Base-by-base conservation (phyloP, 2,329 filamentous ascomycete genomes). In the Piedraia hortae region DNA sequence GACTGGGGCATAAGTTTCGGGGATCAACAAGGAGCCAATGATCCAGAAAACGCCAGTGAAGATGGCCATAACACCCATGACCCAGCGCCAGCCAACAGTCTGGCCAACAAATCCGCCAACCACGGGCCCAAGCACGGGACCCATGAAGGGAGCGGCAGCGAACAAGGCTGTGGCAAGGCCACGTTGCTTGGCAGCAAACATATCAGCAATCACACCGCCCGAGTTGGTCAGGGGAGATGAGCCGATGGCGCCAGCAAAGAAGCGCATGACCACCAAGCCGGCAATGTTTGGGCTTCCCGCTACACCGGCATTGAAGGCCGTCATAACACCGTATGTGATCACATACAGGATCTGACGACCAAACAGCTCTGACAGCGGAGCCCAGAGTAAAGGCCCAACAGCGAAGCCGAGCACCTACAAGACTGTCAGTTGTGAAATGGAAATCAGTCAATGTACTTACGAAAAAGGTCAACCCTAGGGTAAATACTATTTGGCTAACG, bases 21-120 rank as follows among this genome's bases (percentile, higher is more conserved):
- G 61, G 3, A 66, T 50, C 16, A 53, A 30, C 14, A 62, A 27
- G 0, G 48, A 36, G 24, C 52, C 54, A 19, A 53, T 21, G 20
- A 65, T 51, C 55, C 60, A 67, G 21, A 69, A 51, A 6, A 53
- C 43, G 6, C 61, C 62, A 2, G 60, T 64, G 38, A 72, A 66
- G 27, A 63, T 60, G 22, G 58, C 51, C 42, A 63, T 53, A 25
- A 70, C 42, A 3, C 61, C 62, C 42, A 62, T 51, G 13, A 72
- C 56, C 69, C 68, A 74, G 30, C 62, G 52, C 68, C 67, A 73
- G 19, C 65, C 65, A 3, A 53, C 51, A 2, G 52, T 50, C 35
- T 64, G 49, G 10, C 62, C 59, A 1, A 71, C 48, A 37, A 72
- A 75, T 4, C 65, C 65, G 28, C 63, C 63, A 2, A 57, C 55